These are phyloP conservation scores for Metschnikowia peoriensis DNA, from an alignment of 805 yeast species.

Conservation along the genomic window DNA sequence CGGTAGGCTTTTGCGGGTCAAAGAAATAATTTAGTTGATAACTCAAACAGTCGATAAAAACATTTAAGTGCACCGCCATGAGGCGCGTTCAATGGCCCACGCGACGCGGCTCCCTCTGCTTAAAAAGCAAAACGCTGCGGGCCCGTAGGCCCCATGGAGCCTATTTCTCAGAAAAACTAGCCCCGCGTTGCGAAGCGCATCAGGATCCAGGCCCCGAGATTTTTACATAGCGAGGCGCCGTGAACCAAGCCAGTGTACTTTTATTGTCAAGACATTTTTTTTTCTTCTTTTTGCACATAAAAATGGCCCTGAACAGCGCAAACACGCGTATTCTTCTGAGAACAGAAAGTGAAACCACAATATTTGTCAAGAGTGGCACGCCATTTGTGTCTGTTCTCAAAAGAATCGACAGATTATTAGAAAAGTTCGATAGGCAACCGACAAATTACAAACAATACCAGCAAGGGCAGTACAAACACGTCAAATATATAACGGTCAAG, in stretches of 20 bases:
- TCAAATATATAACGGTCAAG: slow-evolving; percentile 50
- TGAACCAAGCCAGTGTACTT: too few relatives aligned
- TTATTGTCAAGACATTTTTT: too few relatives aligned
- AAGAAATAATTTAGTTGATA: too few relatives aligned
- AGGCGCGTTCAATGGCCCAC: background rate
- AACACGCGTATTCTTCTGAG: slow-evolving; percentile 40
- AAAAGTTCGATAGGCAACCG: slow-evolving; percentile 34
- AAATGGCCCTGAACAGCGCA: slow-evolving; percentile 52
- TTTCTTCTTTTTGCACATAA: background rate
- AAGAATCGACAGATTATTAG: slow-evolving; percentile 53
- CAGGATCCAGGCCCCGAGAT: too few relatives aligned
- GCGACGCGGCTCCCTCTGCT: background rate
- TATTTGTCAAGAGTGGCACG: slow-evolving; percentile 61
- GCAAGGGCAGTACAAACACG: slow-evolving; percentile 36
- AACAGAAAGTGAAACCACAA: slow-evolving; percentile 45
- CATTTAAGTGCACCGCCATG: background rate
- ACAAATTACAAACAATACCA: slow-evolving; percentile 24
- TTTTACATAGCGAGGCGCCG: background rate
- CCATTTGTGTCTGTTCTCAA: slow-evolving; percentile 76
- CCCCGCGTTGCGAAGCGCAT: background rate
- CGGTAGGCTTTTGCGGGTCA: too few relatives aligned
- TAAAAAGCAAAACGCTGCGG: background rate
- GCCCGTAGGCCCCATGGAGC: background rate
- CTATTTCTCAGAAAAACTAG: background rate
- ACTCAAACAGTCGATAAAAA: too few relatives aligned